Base-by-base conservation (phyloP, 352 stramenopile genomes). In the Pythium rhizo-oryzae region DNA sequence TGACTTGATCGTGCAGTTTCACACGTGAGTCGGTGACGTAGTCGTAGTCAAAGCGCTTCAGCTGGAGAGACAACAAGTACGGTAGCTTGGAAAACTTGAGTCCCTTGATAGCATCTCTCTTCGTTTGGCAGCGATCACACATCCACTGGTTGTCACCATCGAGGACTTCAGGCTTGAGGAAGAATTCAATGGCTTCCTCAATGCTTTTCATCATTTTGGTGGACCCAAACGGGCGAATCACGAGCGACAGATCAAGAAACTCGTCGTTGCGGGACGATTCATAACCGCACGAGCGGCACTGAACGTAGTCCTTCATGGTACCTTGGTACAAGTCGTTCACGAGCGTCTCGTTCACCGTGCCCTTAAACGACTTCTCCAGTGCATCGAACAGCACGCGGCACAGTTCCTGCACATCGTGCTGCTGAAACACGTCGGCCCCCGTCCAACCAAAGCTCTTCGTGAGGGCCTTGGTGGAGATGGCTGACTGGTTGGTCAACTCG, bases 361-460 rank as follows among this genome's bases (percentile, higher is more conserved):
- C 87, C 59, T 96, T 92, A 62, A 97, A 94, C 9, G 81, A 91
- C 23, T 83, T 81, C 65, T 98, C 92, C 7, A 98, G 76, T 23
- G 92, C 92, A 65, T 98, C 93, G 59, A 98, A 93, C 24, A 98
- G 74, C 28, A 98, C 92, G 30, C 90, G 82, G 47, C 81, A 96
- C 25, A 98, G 77, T 63, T 98, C 93, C 61, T 98, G 92, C 5
- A 96, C 91, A 55, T 97, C 93, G 53, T 98, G 92, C 72, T 97
- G 91, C 77, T 97, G 85, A 59, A 96, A 96, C 8, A 94, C 89
- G 43, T 97, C 85, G 13, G 78, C 76, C 33, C 86, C 90, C 0
- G 89, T 96, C 92, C 93, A 98, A 4, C 91, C 92, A 73, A 98
- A 98, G 73, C 87, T 97, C 65, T 96, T 93, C 6, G 91, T 97